Percentiles rank a stretch among this genome's conserved stretches.
Conservation (phyloP, 257 asterid species). For the Handroanthus guayacan region DNA sequence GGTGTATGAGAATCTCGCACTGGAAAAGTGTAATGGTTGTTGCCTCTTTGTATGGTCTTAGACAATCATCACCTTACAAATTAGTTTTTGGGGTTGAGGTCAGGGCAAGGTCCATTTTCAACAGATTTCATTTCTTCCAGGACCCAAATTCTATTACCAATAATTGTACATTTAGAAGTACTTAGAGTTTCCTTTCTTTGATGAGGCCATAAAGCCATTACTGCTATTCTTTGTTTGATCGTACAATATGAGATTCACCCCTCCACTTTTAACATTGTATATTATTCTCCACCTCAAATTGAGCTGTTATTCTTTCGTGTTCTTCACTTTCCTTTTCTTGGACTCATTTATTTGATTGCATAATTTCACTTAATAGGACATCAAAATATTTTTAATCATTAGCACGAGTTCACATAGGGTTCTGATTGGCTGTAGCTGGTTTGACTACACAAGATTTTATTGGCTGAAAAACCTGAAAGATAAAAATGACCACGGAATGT, state of each 20-base stretch:
- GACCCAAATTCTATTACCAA: conserved; percentile 42
- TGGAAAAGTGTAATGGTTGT: no score
- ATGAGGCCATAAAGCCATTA: conserved; percentile 54
- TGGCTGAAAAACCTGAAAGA: conserved; percentile 34
- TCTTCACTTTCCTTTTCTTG: conserved; percentile 39
- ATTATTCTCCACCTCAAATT: conserved; percentile 35
- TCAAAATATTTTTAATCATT: conserved; percentile 44
- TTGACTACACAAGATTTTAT: conserved; percentile 39
- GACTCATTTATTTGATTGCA: conserved; percentile 25
- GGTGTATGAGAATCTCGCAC: no score
- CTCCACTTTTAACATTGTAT: conserved; percentile 33
- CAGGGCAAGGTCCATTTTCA: no score
- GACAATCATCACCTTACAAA: no score
- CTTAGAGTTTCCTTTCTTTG: conserved; percentile 42
- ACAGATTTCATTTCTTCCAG: conserved; percentile 15
- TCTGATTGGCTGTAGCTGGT: conserved; percentile 34
- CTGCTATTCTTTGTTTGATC: conserved; percentile 33
- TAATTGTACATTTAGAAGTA: conserved; percentile 45
- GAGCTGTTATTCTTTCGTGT: conserved; percentile 50
- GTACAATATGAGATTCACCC: conserved; percentile 11
- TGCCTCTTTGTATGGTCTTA: no score
- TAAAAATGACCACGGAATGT: conserved; percentile 61
- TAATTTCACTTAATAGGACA: conserved; percentile 36
- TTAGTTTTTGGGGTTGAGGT: no score
- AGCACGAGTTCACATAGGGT: conserved; percentile 34